Conservation (phyloP, 2,329 filamentous ascomycete species). For the Chaetomium globosum region DNA sequence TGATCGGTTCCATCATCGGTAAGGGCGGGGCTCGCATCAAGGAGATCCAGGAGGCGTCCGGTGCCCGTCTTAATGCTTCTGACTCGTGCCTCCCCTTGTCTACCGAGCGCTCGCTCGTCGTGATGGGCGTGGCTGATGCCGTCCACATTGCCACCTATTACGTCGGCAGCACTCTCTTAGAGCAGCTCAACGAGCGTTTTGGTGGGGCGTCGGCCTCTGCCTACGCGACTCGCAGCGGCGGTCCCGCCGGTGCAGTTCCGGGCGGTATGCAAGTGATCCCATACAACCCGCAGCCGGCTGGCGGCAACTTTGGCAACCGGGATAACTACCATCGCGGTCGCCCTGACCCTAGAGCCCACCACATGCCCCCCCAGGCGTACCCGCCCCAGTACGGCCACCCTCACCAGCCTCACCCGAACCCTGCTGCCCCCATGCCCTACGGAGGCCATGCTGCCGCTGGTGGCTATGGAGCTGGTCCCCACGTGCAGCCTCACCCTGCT, state of each 20-base stretch:
- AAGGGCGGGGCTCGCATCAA: slow-evolving; percentile 95
- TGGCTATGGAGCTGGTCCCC: slow-evolving; percentile 73
- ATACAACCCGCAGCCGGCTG: slow-evolving; percentile 89
- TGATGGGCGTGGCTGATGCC: slow-evolving; percentile 95
- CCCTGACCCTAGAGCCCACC: slow-evolving; percentile 72
- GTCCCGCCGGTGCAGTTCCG: slow-evolving; percentile 88
- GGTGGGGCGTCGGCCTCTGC: slow-evolving; percentile 95
- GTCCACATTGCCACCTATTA: slow-evolving; percentile 99
- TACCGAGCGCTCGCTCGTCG: slow-evolving; percentile 94
- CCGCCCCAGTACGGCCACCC: slow-evolving; percentile 73
- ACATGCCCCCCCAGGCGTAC: slow-evolving; percentile 70
- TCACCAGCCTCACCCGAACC: slow-evolving; percentile 63
- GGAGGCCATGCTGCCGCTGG: slow-evolving; percentile 69
- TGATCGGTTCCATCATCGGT: slow-evolving; percentile 98
- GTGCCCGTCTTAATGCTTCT: slow-evolving; percentile 92
- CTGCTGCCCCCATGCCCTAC: slow-evolving; percentile 76
- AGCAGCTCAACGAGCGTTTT: slow-evolving; percentile 96
- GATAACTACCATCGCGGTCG: slow-evolving; percentile 81
- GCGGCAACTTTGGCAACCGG: slow-evolving; percentile 87
- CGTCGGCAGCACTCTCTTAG: slow-evolving; percentile 93
- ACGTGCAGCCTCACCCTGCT: slow-evolving; percentile 72
- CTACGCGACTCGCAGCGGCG: slow-evolving; percentile 92
- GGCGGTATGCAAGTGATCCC: slow-evolving; percentile 99
- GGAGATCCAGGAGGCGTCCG: slow-evolving; percentile 97
- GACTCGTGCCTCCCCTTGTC: slow-evolving; percentile 93